Evolutionary conservation across 148 eudicot genomes (phyloP), one percentile per base, ranked within the genome.

Genomic region (Heliamphora exappendiculata): DNA sequence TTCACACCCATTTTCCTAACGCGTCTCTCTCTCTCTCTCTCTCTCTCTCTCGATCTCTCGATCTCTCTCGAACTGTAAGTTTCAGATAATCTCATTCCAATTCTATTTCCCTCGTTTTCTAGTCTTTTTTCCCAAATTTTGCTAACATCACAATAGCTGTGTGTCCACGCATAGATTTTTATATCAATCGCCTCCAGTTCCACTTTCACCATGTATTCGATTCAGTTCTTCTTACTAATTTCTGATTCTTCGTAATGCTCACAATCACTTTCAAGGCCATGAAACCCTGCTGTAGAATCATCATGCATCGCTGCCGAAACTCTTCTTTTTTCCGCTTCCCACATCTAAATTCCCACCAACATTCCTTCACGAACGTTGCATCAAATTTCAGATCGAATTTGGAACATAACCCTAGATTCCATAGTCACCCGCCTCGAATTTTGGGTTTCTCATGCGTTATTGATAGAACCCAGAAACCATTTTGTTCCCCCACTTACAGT

Each of bases 251-350:
- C 6, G 9, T 11, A 22, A 24, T 24, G 68, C 39, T 13, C 73
- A 47, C 36, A 45, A 24, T 36, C n/a, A 14, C 55, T 49, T 70
- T 29, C 57, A 47, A 7, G 57, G 53, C 53, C 4, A 70, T 70
- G 57, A 70, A 70, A 29, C 73, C 73, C 73, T 80, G 72, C 82
- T 75, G 77, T 80, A 84, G 86, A 76, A 64, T 81, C 59, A 58
- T 81, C 28, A 36, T 79, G 72, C 67, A 67, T 20, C 63, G 63
- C 10, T 78, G 75, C 71, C 81, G 79, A 70, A 78, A 57, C 75
- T 58, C 72, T 13, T 59, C 82, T n/a, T 50, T 1, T 82, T 78
- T 66, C 36, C 72, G 51, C 81, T 39, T 66, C 4, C 73, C 79
- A 33, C 49, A 77, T 33, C 82, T 41, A 17, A 75, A 39, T 75